phyloP scores from a whole-genome alignment of 208 protist species.

The Acanthamoeba royreba region DNA sequence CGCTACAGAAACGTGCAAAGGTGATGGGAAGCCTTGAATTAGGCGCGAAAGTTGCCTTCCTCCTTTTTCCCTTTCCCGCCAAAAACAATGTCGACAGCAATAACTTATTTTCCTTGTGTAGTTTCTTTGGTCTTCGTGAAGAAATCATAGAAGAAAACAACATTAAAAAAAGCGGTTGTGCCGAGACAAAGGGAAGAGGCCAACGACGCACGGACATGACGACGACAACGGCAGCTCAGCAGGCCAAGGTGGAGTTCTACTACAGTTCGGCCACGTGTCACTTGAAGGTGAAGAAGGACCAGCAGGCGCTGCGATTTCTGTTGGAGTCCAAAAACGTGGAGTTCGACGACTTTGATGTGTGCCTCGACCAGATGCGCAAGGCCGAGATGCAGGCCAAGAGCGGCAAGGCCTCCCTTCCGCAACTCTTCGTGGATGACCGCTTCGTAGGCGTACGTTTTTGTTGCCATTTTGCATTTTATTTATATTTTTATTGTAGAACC shows the following conservation, averaged over 20 bases:
- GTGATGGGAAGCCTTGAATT: too few species aligned
- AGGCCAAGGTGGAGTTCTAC: constrained; percentile 21
- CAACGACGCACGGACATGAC: too few species aligned
- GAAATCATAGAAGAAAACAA: too few species aligned
- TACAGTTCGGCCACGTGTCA: constrained; percentile 6
- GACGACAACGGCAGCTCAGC: too few species aligned
- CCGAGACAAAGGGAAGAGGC: too few species aligned
- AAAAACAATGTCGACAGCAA: too few species aligned
- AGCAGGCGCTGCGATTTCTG: constrained; percentile 3
- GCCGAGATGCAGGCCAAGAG: constrained; percentile 39
- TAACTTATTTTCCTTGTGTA: too few species aligned
- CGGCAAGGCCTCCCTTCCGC: not conserved
- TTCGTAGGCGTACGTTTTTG: constrained; percentile 13
- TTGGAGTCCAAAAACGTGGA: not conserved
- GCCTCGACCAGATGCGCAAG: constrained; percentile 10
- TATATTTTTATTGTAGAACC: not conserved
- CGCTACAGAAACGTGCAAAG: too few species aligned
- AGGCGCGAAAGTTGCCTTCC: too few species aligned
- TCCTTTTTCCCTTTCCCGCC: too few species aligned
- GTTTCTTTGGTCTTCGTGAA: too few species aligned
- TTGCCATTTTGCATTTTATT: not conserved
- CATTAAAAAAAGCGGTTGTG: too few species aligned
- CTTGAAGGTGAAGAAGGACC: constrained; percentile 28
- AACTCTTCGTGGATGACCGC: constrained; percentile 26
- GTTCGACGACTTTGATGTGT: constrained; percentile 40